Evolutionary conservation across 345 rosid species (phyloP), one percentile per base, ranked within the genome.

Genomic region (Camelina neglecta): DNA sequence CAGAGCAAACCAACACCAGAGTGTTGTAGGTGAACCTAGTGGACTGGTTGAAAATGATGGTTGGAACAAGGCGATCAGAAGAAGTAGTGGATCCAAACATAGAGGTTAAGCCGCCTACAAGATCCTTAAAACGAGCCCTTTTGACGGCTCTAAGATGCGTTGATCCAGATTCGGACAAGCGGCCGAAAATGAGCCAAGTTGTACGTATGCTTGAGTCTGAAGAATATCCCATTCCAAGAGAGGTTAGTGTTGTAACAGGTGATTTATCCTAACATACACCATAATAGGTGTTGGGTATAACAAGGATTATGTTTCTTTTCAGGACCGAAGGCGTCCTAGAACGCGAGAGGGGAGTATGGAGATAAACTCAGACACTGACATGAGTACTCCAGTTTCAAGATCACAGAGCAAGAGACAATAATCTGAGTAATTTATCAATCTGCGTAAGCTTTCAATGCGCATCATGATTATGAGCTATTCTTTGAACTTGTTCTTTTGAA

Each of bases 1-100:
- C 10, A 60, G 48, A 8, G 2, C 2, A 2, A 13, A 60, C 65
- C 48, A 60, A 60, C 66, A 41, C 35, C 0, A 11, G 26, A 7
- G 33, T 35, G 31, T 39, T 74, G 45, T 77, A 94, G 98, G 95
- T 95, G 58, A 92, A 95, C 84, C 85, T 95, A 55, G 97, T 95
- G 5, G 97, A 95, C 75, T 95, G 98, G 97, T 85, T 92, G 67
- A 94, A 94, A 81, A 89, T 92, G 97, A 94, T 94, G 97, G 97
- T 94, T 4, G 97, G 95, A 66, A 89, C 79, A 53, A 83, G 93
- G 81, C 81, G 90, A 54, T 89, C 99, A 10, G 97, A 95, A 56
- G 97, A 92, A 82, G 93, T 92, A 49, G 85, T 92, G 18, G 99
- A 95, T 77, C 97, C 96, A 36, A 88, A 85, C 60, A 92, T 95